phyloP scores from a whole-genome alignment of 2,329 filamentous ascomycete genomes.

The Xylaria digitata region DNA sequence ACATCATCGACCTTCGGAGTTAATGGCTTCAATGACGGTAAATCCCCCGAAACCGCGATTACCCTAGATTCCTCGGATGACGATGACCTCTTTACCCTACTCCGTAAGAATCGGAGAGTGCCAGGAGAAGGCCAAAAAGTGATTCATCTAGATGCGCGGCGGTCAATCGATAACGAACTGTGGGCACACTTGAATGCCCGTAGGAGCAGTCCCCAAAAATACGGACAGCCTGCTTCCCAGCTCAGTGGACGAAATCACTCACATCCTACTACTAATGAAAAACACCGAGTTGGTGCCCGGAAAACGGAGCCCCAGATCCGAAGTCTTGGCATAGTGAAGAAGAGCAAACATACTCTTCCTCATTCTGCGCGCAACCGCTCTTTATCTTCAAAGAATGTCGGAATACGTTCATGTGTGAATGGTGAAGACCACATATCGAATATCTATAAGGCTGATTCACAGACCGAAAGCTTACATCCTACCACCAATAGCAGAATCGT shows the following conservation, averaged over 20 bases:
- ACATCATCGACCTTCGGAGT: background rate
- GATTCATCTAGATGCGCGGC: conserved; percentile 1
- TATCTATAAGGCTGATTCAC: background rate
- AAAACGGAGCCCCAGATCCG: background rate
- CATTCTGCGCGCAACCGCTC: background rate
- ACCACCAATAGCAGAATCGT: too few relatives aligned
- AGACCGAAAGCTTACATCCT: background rate
- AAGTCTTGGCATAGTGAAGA: background rate
- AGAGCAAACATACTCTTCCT: background rate
- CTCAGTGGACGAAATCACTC: background rate
- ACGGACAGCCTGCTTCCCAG: too few relatives aligned
- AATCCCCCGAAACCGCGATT: background rate
- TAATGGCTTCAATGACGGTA: background rate
- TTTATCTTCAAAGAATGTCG: background rate
- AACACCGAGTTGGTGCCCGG: background rate
- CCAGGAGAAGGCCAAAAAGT: background rate
- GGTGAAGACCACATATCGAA: background rate
- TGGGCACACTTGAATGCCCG: background rate
- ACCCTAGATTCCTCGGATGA: conserved; percentile 8
- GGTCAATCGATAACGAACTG: conserved; percentile 15
- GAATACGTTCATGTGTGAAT: background rate
- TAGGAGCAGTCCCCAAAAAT: background rate
- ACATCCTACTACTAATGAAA: background rate
- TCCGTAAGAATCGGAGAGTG: conserved; percentile 12
- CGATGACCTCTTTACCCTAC: conserved; percentile 5